phyloP scores from a whole-genome alignment of 768 basidiomycete genomes.

The Xerocomus spinulosus region DNA sequence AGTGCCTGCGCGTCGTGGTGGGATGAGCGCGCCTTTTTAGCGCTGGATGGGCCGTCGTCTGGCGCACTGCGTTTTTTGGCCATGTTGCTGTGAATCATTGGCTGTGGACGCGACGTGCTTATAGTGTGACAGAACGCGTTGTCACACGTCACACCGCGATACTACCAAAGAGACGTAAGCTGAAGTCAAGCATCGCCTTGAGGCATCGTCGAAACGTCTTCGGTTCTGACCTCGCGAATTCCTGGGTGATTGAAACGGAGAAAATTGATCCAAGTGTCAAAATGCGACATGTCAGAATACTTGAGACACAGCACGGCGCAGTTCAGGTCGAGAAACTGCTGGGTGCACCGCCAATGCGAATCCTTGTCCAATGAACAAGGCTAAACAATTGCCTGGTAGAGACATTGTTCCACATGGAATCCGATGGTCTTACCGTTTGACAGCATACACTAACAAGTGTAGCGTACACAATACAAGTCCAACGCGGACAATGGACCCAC shows the following conservation, averaged over 20 bases:
- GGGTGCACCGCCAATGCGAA: constrained; percentile 18
- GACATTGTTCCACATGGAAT: constrained; percentile 2
- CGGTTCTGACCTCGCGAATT: too few relatives aligned
- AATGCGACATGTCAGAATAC: constrained; percentile 1
- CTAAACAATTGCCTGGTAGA: constrained; percentile 10
- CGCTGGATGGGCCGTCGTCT: constrained; percentile 16
- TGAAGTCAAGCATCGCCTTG: too few relatives aligned
- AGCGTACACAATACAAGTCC: not conserved
- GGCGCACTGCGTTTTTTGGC: constrained; percentile 36
- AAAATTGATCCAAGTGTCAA: not conserved
- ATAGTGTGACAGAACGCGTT: constrained; percentile 24
- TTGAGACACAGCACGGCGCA: constrained; percentile 1
- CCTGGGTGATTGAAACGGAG: constrained; percentile 11
- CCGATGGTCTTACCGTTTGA: constrained; percentile 2
- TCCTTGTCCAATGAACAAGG: constrained; percentile 20
- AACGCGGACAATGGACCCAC: not conserved
- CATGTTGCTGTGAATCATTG: constrained; percentile 3
- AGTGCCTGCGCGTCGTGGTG: constrained; percentile 34
- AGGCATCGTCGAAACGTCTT: not conserved
- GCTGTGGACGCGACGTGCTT: constrained; percentile 11
- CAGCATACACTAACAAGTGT: not conserved
- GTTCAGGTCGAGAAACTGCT: constrained; percentile 4
- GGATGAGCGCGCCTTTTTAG: constrained; percentile 29
- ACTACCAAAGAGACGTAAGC: too few relatives aligned
- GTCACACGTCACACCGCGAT: constrained; percentile 20